Percentiles rank a stretch among this genome's conserved stretches.
phyloP scores from a whole-genome alignment of 2,329 filamentous ascomycete genomes.

The Fonsecaea multimorphosa region DNA sequence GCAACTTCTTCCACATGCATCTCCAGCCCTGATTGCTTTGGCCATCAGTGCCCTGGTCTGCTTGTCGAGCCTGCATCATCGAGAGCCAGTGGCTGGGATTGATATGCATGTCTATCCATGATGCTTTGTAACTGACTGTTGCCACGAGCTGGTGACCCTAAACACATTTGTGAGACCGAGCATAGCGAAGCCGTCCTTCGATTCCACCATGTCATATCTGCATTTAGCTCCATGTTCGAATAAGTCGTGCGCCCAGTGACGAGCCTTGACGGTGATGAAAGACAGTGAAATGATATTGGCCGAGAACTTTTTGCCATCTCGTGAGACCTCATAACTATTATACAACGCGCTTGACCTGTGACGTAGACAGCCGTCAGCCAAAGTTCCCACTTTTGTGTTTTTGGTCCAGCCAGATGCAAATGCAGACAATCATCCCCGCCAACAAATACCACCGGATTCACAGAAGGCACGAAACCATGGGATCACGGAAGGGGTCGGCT shows the following conservation, averaged over 20 bases:
- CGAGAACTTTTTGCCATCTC: not conserved
- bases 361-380: conserved; percentile 31
- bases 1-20: not conserved
- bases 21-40: not conserved
- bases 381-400: conserved; percentile 9
- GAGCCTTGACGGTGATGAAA: not conserved
- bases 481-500: conserved; percentile 36
- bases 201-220: not conserved
- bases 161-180: too few species aligned
- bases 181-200: not conserved
- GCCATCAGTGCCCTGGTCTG: not conserved
- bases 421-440: not conserved
- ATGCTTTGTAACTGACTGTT: too few species aligned
- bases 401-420: conserved; percentile 2
- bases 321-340: conserved; percentile 39
- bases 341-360: conserved; percentile 56
- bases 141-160: not conserved
- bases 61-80: not conserved
- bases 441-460: not conserved
- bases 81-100: not conserved
- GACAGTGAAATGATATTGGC: not conserved
- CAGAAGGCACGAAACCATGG: not conserved
- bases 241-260: not conserved
- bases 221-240: not conserved
- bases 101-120: not conserved